Conservation (phyloP, 768 basidiomycete species). For the Thelephora ganbajun region DNA sequence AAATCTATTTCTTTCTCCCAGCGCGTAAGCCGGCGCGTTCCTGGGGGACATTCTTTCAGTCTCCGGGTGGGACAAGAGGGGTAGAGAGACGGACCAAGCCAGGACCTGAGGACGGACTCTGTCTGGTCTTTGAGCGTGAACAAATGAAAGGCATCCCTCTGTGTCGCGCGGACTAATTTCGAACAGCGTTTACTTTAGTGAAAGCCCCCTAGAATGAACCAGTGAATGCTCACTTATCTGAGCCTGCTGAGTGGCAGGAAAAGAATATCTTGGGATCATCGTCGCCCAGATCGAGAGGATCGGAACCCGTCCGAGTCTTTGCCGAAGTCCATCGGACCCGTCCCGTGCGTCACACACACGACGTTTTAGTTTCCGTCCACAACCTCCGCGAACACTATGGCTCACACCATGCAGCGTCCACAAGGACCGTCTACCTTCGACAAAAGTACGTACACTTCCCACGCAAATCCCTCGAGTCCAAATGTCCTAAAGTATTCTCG, state of each 20-base stretch:
- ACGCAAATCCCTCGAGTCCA: constrained; percentile 10
- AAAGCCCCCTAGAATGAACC: not conserved
- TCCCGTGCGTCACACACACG: no score
- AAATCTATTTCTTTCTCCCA: constrained; percentile 78
- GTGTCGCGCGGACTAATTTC: constrained; percentile 63
- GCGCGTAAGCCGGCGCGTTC: constrained; percentile 64
- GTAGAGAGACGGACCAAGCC: constrained; percentile 43
- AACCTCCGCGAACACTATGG: constrained; percentile 3
- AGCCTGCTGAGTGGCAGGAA: constrained; percentile 71
- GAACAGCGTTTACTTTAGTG: constrained; percentile 6
- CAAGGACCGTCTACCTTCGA: constrained; percentile 60
- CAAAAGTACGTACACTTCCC: constrained; percentile 37
- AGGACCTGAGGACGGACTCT: constrained; percentile 60
- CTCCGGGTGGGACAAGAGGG: constrained; percentile 2
- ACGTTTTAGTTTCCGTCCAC: constrained; percentile 1
- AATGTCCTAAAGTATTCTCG: not conserved
- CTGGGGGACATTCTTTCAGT: constrained; percentile 23
- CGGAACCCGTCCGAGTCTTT: not conserved
- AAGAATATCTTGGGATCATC: constrained; percentile 19
- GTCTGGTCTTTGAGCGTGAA: constrained; percentile 61
- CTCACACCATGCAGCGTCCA: constrained; percentile 19
- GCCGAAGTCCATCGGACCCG: not conserved
- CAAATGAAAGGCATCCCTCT: constrained; percentile 70
- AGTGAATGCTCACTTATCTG: constrained; percentile 59
- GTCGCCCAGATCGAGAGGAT: constrained; percentile 6